Conservation (phyloP, 805 yeast species). For the Wickerhamiella domercqiae region DNA sequence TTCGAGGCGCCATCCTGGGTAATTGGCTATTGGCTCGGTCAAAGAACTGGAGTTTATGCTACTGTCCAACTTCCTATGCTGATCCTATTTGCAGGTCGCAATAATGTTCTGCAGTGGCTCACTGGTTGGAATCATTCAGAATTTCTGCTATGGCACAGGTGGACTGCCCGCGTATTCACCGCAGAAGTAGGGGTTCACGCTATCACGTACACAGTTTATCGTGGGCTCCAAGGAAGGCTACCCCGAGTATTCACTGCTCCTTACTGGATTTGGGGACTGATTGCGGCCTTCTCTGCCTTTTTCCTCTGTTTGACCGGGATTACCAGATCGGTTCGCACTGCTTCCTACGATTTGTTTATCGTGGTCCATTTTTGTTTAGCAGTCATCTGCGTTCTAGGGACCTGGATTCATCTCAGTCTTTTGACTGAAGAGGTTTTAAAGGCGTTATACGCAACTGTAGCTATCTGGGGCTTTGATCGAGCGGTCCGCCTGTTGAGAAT, state of each 20-base stretch:
- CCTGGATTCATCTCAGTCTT: conserved; percentile 42
- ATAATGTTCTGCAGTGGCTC: conserved; percentile 41
- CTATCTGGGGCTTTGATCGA: conserved; percentile 56
- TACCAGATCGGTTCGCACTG: conserved; percentile 10
- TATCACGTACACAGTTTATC: conserved; percentile 32
- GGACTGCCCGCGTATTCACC: conserved; percentile 39
- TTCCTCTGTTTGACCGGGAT: conserved; percentile 28
- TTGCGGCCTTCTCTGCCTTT: conserved; percentile 17
- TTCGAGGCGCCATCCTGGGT: background rate
- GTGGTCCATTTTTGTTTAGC: conserved; percentile 43
- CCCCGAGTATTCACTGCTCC: conserved; percentile 7
- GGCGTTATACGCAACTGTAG: conserved; percentile 37
- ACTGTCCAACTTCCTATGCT: conserved; percentile 32
- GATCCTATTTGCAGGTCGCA: conserved; percentile 56
- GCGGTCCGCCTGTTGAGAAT: conserved; percentile 39
- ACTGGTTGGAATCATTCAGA: conserved; percentile 42
- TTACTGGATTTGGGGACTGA: conserved; percentile 19
- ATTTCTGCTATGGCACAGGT: conserved; percentile 44
- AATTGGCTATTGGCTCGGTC: conserved; percentile 18
- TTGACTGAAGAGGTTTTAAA: conserved; percentile 22
- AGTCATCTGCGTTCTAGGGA: conserved; percentile 35
- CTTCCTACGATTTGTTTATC: conserved; percentile 43
- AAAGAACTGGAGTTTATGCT: conserved; percentile 22
- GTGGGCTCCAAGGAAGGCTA: conserved; percentile 18
- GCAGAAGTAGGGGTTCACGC: conserved; percentile 39